These are phyloP conservation scores for Blechomonas ayalai DNA, from an alignment of 208 protist genomes.

Conservation along the genomic window DNA sequence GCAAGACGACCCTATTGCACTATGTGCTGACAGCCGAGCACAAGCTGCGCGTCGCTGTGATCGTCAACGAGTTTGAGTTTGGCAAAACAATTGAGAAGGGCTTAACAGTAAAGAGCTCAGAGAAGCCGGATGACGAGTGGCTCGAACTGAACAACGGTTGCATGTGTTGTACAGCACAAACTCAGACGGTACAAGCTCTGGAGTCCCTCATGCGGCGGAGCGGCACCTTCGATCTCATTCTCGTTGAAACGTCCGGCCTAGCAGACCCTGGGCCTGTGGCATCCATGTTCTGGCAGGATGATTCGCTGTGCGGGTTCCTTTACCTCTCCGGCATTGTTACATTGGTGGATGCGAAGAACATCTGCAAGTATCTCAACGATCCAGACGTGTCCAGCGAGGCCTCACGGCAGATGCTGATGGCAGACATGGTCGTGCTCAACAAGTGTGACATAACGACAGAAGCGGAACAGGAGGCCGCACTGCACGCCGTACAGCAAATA, in stretches of 20 bases:
- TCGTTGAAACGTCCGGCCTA: constrained; percentile 89
- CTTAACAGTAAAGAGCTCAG: constrained; percentile 83
- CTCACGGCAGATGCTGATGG: constrained; percentile 88
- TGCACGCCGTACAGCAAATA: constrained; percentile 31
- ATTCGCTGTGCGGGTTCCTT: constrained; percentile 57
- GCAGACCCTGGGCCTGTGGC: constrained; percentile 91
- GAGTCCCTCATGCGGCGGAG: constrained; percentile 78
- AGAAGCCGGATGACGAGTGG: constrained; percentile 93
- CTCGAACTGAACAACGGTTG: constrained; percentile 94
- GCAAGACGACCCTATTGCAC: constrained; percentile 93
- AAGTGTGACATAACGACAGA: constrained; percentile 86
- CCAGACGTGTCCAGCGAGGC: constrained; percentile 58
- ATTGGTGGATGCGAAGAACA: constrained; percentile 85
- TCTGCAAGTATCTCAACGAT: constrained; percentile 66
- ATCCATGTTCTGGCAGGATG: constrained; percentile 94
- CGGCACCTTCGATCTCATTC: constrained; percentile 86
- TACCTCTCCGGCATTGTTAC: constrained; percentile 89
- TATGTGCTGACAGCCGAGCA: constrained; percentile 88
- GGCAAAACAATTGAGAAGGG: constrained; percentile 88
- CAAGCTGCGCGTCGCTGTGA: constrained; percentile 89
- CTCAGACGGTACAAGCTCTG: constrained; percentile 75
- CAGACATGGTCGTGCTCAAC: constrained; percentile 93
- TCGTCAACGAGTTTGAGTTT: constrained; percentile 93
- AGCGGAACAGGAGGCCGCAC: constrained; percentile 38
- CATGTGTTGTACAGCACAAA: constrained; percentile 93